Percentiles rank a stretch among this genome's conserved stretches.
Evolutionary conservation across 2,329 filamentous ascomycete species (phyloP).

Genomic region (Lecanicillium sp.): DNA sequence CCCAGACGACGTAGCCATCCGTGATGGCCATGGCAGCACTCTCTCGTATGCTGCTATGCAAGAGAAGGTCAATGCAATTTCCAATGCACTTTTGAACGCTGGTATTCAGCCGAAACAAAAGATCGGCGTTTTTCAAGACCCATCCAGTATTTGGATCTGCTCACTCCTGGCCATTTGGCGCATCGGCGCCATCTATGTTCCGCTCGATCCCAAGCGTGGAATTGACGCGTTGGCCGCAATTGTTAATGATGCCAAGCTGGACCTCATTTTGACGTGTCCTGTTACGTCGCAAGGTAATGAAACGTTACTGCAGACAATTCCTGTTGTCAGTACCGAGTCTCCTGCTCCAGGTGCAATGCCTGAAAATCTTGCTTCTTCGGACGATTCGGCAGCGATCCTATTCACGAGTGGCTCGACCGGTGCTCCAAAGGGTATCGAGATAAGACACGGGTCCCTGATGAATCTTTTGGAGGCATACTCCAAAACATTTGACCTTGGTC

Average conservation of each 20-base stretch:
- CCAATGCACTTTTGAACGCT: constrained; percentile 3
- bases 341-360: too few species aligned
- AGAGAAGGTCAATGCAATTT: constrained; percentile 6
- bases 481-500: constrained; percentile 11
- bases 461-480: constrained; percentile 19
- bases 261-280: too few species aligned
- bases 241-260: constrained; percentile 9
- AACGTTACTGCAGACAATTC: too few species aligned
- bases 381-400: constrained; percentile 10
- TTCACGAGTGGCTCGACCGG: constrained; percentile 25
- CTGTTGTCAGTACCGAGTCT: too few species aligned
- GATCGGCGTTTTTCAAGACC: constrained; percentile 10
- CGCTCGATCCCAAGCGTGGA: constrained; percentile 28
- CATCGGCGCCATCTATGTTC: constrained; percentile 29
- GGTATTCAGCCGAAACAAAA: constrained; percentile 14
- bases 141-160: constrained; percentile 25
- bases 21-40: background rate
- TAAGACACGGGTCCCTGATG: constrained; percentile 20
- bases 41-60: background rate
- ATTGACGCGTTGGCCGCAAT: constrained; percentile 20
- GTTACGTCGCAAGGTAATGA: too few species aligned
- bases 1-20: constrained; percentile 1
- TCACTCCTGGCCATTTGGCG: constrained; percentile 32
- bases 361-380: too few species aligned
- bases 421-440: constrained; percentile 31